phyloP scores from a whole-genome alignment of 73 alveolate species.

The Paramecium tetraurelia region DNA sequence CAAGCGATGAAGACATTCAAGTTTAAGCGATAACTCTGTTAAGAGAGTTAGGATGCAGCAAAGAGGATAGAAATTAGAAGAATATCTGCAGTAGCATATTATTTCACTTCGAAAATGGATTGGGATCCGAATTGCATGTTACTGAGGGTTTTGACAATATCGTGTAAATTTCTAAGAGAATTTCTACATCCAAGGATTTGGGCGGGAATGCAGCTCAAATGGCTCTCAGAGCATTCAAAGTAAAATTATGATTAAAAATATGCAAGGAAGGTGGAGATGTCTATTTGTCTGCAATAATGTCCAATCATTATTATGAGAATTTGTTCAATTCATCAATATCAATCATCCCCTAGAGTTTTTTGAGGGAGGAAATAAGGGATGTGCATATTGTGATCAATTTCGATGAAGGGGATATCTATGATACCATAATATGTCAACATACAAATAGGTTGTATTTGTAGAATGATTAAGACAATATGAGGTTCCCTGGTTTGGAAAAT shows the following conservation, averaged over 20 bases:
- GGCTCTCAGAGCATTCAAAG: conserved; percentile 53
- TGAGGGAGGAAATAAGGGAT: not conserved
- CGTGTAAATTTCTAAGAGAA: not conserved
- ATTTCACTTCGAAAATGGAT: not conserved
- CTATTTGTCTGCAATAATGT: not conserved
- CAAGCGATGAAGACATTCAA: conserved; percentile 36
- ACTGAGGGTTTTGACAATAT: conserved; percentile 1
- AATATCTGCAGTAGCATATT: not conserved
- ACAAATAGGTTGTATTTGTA: conserved; percentile 9
- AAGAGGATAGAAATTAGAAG: not conserved
- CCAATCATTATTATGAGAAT: not conserved
- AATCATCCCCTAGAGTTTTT: not conserved
- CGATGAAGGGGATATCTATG: conserved; percentile 5
- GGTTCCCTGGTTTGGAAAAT: not conserved
- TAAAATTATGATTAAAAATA: not conserved
- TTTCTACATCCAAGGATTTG: not conserved
- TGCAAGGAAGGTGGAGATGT: conserved; percentile 42
- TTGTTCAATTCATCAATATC: not conserved
- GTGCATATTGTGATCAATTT: conserved; percentile 35
- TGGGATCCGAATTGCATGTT: conserved; percentile 19
- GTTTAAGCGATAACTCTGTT: conserved; percentile 7
- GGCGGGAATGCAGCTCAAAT: conserved; percentile 36
- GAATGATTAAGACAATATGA: conserved; percentile 27
- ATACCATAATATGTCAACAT: not conserved
- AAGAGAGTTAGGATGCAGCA: not conserved